A percentile compares a stretch with the other conserved stretches of the same genome.
Conservation (phyloP, 139 green algal genomes). For the Desmodesmus armatus region DNA sequence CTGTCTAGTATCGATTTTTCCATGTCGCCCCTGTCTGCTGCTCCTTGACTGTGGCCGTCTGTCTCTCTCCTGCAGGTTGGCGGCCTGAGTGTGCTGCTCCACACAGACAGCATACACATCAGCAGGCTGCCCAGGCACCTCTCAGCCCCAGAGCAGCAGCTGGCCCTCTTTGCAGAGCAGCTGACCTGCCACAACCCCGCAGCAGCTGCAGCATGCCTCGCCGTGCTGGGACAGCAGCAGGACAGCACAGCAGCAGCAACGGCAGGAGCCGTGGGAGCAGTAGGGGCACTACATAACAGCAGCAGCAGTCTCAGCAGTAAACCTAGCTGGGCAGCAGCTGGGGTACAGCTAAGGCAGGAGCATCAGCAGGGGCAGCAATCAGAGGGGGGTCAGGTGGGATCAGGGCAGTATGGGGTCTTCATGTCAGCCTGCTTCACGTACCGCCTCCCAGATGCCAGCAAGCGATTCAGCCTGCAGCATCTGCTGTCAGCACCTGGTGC, state of each 20-base stretch:
- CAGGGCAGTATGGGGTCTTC: not conserved
- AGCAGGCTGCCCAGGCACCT: constrained; percentile 55
- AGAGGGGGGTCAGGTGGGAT: not conserved
- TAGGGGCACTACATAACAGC: not conserved
- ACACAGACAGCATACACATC: constrained; percentile 71
- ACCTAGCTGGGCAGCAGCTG: too few relatives aligned
- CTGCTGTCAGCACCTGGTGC: too few relatives aligned
- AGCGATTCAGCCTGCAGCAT: too few relatives aligned
- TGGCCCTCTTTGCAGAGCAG: constrained; percentile 67
- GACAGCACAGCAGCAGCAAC: constrained; percentile 5
- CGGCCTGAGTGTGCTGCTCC: constrained; percentile 46
- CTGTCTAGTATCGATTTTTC: too few relatives aligned
- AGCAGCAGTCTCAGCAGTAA: not conserved
- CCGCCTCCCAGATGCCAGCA: constrained; percentile 23
- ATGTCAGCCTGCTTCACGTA: constrained; percentile 33
- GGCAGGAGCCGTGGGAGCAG: constrained; percentile 6
- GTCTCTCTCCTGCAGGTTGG: constrained; percentile 48
- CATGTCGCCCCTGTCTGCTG: too few relatives aligned
- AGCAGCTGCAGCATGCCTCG: constrained; percentile 56
- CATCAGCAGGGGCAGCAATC: constrained; percentile 6
- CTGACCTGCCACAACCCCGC: constrained; percentile 51
- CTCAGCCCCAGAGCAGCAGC: constrained; percentile 59
- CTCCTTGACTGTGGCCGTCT: too few relatives aligned
- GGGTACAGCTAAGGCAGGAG: too few relatives aligned
- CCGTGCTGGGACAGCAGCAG: constrained; percentile 14